Percentiles rank a stretch among this genome's conserved stretches.
Conservation (phyloP, 352 stramenopile species). For the Globisporangium nodosum region DNA sequence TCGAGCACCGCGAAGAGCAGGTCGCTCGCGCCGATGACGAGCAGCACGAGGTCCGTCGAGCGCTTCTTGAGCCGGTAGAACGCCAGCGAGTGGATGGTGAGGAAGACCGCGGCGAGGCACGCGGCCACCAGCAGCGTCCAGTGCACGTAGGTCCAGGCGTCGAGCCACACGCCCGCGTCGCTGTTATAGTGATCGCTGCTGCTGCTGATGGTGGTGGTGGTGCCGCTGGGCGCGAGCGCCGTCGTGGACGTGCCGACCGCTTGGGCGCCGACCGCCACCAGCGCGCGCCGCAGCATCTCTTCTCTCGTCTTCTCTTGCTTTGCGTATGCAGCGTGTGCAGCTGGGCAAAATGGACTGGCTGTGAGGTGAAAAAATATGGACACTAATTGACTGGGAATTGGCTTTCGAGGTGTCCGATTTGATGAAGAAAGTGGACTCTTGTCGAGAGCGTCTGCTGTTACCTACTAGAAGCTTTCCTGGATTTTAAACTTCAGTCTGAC, state of each 20-base stretch:
- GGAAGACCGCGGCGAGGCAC: slow-evolving; percentile 36
- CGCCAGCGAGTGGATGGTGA: slow-evolving; percentile 50
- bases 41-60: slow-evolving; percentile 61
- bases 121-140: slow-evolving; percentile 39
- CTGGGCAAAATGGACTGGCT: background rate
- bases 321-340: background rate
- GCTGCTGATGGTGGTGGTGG: background rate
- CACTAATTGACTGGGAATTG: too few relatives aligned
- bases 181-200: background rate
- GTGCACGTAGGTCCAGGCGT: slow-evolving; percentile 39
- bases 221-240: background rate
- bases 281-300: slow-evolving; percentile 10
- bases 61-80: slow-evolving; percentile 63
- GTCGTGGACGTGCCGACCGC: background rate
- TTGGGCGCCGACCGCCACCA: slow-evolving; percentile 1
- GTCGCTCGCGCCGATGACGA: slow-evolving; percentile 59
- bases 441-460: too few relatives aligned
- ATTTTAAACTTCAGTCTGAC: too few relatives aligned
- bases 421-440: too few relatives aligned
- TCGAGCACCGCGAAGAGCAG: slow-evolving; percentile 44
- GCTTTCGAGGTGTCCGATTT: too few relatives aligned
- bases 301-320: background rate
- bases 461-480: too few relatives aligned
- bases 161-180: slow-evolving; percentile 22
- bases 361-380: too few relatives aligned